Evolutionary conservation across 495 filamentous ascomycete genomes (phyloP), one percentile per base, ranked within the genome.

Genomic region (Aspergillus baeticus): DNA sequence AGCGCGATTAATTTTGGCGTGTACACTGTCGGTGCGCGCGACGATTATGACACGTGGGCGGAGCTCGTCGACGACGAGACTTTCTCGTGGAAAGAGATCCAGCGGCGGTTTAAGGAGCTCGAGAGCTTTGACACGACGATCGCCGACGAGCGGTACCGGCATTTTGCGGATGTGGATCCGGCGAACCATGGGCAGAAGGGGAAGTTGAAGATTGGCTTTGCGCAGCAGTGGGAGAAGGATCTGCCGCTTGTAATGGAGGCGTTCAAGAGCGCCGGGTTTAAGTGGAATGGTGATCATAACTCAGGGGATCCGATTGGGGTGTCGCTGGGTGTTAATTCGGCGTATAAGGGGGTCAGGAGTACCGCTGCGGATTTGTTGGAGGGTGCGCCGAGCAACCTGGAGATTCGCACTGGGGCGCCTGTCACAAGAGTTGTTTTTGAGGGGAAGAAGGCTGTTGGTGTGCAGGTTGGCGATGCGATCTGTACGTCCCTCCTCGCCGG

Each of bases 1-100:
- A 83, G 71, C 33, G 80, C 80, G 14, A 81, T 88, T 53, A 90
- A 90, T 66, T 88, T 87, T 47, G 79, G 78, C 17, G 69, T 82
- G 10, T 88, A 74, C 54, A 80, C 73, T 11, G 58, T 80, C 10
- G 87, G 87, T 6, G 75, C 83, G 6, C 65, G 69, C 5, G 78
- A 80, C 47, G 86, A 90, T 60, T 88, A 84, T 58, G 77, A 87
- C 31, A 71, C 81, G 38, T 83, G 82, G 83, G 74, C 72, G 1
- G 48, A 59, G 6, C 29, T 62, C 5, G 64, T 75, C 0, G 69
- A 47, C 0, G 73, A 80, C 60, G 69, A 81, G 0, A 61, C 63
- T 0, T 89, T 79, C 55, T 43, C 41, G 1, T 88, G 83, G 81
- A 59, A 73, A 10, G 64, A 72, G 10, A 76, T 81, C 53, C 65